phyloP scores from a whole-genome alignment of 2,329 filamentous ascomycete species.

The Rhinocladiella similis region DNA sequence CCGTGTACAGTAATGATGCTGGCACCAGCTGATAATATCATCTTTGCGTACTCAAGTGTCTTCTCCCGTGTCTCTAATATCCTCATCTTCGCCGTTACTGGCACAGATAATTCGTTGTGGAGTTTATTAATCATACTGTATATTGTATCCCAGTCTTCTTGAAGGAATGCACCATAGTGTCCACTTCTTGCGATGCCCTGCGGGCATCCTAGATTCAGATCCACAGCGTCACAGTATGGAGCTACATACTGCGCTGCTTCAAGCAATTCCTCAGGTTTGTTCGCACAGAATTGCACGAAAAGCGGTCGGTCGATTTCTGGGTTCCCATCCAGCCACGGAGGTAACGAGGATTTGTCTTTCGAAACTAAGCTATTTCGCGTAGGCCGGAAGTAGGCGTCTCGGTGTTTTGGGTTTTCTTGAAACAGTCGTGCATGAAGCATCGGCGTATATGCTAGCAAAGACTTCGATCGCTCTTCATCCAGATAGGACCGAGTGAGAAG shows the following conservation, averaged over 20 bases:
- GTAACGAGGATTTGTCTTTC: constrained; percentile 37
- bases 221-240: constrained; percentile 90
- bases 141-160: constrained; percentile 86
- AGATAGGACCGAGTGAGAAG: constrained; percentile 94
- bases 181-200: constrained; percentile 92
- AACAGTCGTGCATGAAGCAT: constrained; percentile 97
- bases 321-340: constrained; percentile 78
- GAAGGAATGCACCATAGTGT: constrained; percentile 89
- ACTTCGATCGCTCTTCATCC: constrained; percentile 61
- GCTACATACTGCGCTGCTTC: constrained; percentile 74
- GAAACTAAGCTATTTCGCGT: constrained; percentile 43
- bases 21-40: constrained; percentile 81
- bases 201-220: constrained; percentile 87
- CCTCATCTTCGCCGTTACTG: constrained; percentile 92
- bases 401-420: constrained; percentile 72
- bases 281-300: constrained; percentile 88
- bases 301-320: constrained; percentile 80
- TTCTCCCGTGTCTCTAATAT: constrained; percentile 83
- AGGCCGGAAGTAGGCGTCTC: constrained; percentile 78
- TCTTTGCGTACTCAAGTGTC: constrained; percentile 85
- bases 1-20: constrained; percentile 95
- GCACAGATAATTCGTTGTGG: constrained; percentile 74
- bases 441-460: constrained; percentile 83
- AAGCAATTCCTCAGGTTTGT: constrained; percentile 48
- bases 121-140: constrained; percentile 80